Conservation (phyloP, 108 stramenopile species). For the Nannochloropsis oceanica region DNA sequence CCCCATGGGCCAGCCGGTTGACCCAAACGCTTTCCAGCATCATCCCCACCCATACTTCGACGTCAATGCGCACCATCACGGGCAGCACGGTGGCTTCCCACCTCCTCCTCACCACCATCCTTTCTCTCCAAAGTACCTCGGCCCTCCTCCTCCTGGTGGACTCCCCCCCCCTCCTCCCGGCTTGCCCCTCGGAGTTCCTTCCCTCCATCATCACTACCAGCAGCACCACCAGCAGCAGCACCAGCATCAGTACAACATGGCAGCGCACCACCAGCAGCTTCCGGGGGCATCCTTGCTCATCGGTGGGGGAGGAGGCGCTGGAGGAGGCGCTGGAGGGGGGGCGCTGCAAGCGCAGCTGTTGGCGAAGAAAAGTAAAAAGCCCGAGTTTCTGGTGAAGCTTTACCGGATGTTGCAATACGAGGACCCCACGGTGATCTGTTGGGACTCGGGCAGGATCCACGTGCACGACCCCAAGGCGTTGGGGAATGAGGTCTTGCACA, state of each 20-base stretch:
- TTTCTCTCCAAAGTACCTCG: background rate
- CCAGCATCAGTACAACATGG: background rate
- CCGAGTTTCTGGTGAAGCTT: background rate
- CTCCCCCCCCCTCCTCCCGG: background rate
- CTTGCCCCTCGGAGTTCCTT: background rate
- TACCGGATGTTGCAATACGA: background rate
- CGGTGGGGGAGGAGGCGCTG: background rate
- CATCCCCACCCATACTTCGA: background rate
- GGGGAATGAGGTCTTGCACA: background rate
- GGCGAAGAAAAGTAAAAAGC: background rate
- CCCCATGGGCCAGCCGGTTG: background rate
- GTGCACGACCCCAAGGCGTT: conserved; percentile 17
- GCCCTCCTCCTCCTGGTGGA: background rate
- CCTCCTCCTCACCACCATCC: background rate
- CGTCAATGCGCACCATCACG: background rate
- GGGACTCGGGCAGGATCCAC: background rate
- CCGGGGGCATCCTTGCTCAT: too few relatives aligned
- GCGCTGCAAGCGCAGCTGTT: background rate
- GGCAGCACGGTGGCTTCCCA: background rate
- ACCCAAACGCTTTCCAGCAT: background rate
- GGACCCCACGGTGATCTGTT: background rate
- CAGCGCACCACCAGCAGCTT: background rate
- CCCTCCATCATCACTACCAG: background rate
- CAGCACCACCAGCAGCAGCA: background rate
- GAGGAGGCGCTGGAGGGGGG: background rate